phyloP scores from a whole-genome alignment of 2,329 filamentous ascomycete species.

The Iodosphaeria phyllophila region DNA sequence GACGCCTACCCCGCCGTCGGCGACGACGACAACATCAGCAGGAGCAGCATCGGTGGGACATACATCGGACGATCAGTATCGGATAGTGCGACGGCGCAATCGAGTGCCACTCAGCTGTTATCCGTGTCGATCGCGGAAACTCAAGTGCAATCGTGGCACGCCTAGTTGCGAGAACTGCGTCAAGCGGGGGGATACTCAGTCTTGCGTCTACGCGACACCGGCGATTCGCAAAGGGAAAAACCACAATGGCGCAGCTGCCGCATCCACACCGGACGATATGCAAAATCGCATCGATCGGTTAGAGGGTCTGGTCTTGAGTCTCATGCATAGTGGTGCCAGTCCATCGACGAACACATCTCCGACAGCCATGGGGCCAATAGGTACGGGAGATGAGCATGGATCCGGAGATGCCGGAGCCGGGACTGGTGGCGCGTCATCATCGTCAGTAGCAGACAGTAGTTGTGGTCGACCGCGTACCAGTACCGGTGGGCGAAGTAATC shows the following conservation, averaged over 20 bases:
- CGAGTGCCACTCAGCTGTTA: slow-evolving; percentile 81
- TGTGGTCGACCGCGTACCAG: slow-evolving; percentile 26
- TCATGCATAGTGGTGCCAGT: slow-evolving; percentile 72
- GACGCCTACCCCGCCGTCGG: slow-evolving; percentile 64
- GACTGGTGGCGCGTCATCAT: slow-evolving; percentile 8
- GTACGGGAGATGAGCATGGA: too few species aligned
- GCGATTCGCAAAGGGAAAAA: slow-evolving; percentile 56
- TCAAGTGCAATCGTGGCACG: slow-evolving; percentile 78
- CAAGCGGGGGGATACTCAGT: slow-evolving; percentile 62
- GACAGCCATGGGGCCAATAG: slow-evolving; percentile 11
- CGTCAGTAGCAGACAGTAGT: slow-evolving; percentile 23
- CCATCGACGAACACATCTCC: slow-evolving; percentile 15
- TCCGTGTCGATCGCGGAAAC: slow-evolving; percentile 75
- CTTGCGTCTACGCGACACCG: slow-evolving; percentile 71
- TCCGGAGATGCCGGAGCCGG: too few species aligned
- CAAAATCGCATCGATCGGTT: slow-evolving; percentile 93
- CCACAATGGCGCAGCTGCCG: slow-evolving; percentile 32
- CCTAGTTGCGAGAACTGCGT: slow-evolving; percentile 82
- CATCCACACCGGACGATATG: slow-evolving; percentile 74
- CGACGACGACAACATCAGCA: too few species aligned
- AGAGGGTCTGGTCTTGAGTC: slow-evolving; percentile 74
- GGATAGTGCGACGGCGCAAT: slow-evolving; percentile 82
- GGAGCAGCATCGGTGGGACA: slow-evolving; percentile 57
- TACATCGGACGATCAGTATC: slow-evolving; percentile 72
- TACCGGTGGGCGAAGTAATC: too few species aligned